Evolutionary conservation across 2,329 filamentous ascomycete genomes (phyloP).

Genomic region (Xylariales sp.): DNA sequence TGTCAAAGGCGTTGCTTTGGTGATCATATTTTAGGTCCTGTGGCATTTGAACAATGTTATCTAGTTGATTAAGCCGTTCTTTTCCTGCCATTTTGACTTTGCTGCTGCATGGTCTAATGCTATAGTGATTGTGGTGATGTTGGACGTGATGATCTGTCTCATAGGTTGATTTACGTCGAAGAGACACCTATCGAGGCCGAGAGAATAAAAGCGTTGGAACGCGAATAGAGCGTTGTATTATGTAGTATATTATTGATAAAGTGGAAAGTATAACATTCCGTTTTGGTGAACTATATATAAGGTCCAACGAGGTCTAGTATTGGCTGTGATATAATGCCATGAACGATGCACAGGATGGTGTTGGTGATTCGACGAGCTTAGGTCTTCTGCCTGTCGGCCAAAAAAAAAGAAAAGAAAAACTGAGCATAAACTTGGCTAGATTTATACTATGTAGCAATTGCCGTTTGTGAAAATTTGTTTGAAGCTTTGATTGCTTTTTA

Average conservation of each 20-base stretch:
- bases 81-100: not conserved
- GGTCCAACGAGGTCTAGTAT: no score
- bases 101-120: not conserved
- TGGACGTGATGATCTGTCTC: not conserved
- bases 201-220: no score
- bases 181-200: no score
- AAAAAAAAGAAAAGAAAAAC: no score
- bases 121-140: not conserved
- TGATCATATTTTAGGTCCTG: slow-evolving; percentile 11
- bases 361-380: no score
- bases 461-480: not conserved
- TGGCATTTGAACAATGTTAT: slow-evolving; percentile 26
- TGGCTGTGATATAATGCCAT: no score
- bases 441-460: not conserved
- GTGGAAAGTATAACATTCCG: no score
- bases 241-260: no score
- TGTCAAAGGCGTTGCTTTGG: slow-evolving; percentile 21
- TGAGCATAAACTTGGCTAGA: not conserved
- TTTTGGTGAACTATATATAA: no score
- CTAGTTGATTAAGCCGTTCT: not conserved
- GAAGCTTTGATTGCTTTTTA: not conserved
- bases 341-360: no score
- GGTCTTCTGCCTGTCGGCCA: no score
- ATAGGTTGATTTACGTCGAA: not conserved
- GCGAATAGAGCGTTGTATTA: no score